Base-by-base conservation (phyloP, 148 eudicot species). In the Spergularia marina region DNA sequence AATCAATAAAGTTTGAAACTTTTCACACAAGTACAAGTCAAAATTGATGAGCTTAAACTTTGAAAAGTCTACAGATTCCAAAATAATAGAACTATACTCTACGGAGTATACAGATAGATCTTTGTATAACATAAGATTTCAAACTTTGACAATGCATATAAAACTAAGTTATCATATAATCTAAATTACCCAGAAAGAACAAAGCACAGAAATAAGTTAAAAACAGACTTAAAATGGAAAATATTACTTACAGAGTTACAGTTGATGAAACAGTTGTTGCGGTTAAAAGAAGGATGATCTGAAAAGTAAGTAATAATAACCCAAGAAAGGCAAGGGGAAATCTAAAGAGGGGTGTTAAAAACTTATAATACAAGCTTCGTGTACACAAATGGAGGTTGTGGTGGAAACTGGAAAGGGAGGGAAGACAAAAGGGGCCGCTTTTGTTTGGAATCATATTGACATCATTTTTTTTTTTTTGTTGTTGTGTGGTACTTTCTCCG, bases 11-110 rank as follows among this genome's bases (percentile, higher is more conserved):
- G 47, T 4, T 56, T 12, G 14, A 13, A 36, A 30, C 63, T 47
- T 79, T 68, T 21, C 12, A 73, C 47, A 68, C 77, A 74, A 71
- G 23, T 53, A 79, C 25, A 52, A 64, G 82, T 79, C 78, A 70
- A 18, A 75, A 47, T 18, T 70, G 67, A 71, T 71, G 56, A 73
- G 73, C 65, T 72, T 81, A 76, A 75, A 25, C 15, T 25, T 30
- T 53, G 41, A 65, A 76, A 66, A 17, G 63, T 58, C 62, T 56
- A 56, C 34, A 71, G 68, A 71, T 72, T 71, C 68, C 47, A 30
- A 65, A 10, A 59, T 13, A 34, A 51, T 34, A 52, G 52, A 14
- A 64, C 40, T 52, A 34, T n/a, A 59, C 36, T 0, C 36, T 44
- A 44, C 5, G 5, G 9, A 44, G 1, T 44, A 44, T 44, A 44